phyloP scores from a whole-genome alignment of 2,329 filamentous ascomycete species.

The Dothistroma septosporum region DNA sequence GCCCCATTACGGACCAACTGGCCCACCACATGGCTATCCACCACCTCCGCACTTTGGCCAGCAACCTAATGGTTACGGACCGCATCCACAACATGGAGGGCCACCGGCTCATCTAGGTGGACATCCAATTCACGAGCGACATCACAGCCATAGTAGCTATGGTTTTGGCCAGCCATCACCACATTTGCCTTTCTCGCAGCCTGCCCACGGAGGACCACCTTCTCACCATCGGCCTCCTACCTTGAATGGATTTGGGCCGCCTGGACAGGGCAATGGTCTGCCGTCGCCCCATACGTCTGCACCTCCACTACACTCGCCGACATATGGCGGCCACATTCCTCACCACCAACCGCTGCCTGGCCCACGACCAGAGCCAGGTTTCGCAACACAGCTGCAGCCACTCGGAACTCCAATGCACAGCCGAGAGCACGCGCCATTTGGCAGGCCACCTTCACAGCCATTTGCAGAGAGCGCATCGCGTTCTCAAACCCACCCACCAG shows the following conservation, averaged over 20 bases:
- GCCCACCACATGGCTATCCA: slow-evolving; percentile 4
- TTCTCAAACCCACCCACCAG: slow-evolving; percentile 9
- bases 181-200: not conserved
- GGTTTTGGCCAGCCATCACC: not conserved
- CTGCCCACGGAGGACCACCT: not conserved
- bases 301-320: slow-evolving; percentile 21
- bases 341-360: slow-evolving; percentile 15
- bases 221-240: slow-evolving; percentile 1
- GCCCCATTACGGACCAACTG: slow-evolving; percentile 3
- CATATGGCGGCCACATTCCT: slow-evolving; percentile 16
- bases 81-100: slow-evolving; percentile 11
- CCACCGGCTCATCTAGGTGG: slow-evolving; percentile 9
- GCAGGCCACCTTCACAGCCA: slow-evolving; percentile 15
- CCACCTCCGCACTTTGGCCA: slow-evolving; percentile 3
- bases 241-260: slow-evolving; percentile 27
- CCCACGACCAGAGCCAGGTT: slow-evolving; percentile 1
- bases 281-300: slow-evolving; percentile 36
- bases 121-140: not conserved
- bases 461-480: slow-evolving; percentile 1
- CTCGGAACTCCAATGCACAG: slow-evolving; percentile 15
- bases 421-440: slow-evolving; percentile 14
- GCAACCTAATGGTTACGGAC: slow-evolving; percentile 6
- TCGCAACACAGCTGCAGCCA: not conserved
- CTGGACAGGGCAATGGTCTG: slow-evolving; percentile 34
- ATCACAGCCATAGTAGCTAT: not conserved